Percentiles rank a stretch among this genome's conserved stretches.
phyloP scores from a whole-genome alignment of 441 rosid species.

The Bocquillonia castaneifolia region DNA sequence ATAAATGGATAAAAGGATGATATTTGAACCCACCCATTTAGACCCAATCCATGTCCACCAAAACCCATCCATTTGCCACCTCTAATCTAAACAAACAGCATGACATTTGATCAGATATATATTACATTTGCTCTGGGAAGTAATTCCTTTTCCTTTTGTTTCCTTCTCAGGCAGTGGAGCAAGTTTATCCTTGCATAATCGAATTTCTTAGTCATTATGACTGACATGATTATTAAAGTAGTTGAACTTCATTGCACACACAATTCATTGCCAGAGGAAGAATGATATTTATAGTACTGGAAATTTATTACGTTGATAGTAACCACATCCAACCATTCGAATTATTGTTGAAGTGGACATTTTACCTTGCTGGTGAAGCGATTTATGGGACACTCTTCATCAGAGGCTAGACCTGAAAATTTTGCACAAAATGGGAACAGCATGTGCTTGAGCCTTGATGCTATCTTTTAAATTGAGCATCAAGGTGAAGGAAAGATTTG shows the following conservation, averaged over 20 bases:
- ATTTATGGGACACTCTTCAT: background rate
- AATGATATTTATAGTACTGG: background rate
- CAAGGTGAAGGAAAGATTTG: conserved; percentile 8
- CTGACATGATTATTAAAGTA: conserved; percentile 23
- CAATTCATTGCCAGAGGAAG: background rate
- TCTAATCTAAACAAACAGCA: background rate
- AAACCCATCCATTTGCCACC: too few relatives aligned
- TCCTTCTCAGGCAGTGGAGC: conserved; percentile 68
- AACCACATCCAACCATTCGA: background rate
- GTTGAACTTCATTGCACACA: background rate
- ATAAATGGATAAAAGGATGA: too few relatives aligned
- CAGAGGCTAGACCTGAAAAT: background rate
- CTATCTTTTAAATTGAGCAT: background rate
- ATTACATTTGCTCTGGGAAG: background rate
- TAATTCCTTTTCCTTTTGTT: conserved; percentile 12
- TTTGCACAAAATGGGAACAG: background rate
- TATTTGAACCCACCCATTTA: too few relatives aligned
- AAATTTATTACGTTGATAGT: background rate
- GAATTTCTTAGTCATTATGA: conserved; percentile 60
- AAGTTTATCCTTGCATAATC: conserved; percentile 75
- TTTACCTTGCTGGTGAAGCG: background rate
- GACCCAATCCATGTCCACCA: too few relatives aligned
- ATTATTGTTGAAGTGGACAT: background rate
- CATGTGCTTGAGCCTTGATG: background rate
- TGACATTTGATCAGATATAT: background rate